phyloP scores from a whole-genome alignment of 73 alveolate species.

The Blepharisma stoltei region DNA sequence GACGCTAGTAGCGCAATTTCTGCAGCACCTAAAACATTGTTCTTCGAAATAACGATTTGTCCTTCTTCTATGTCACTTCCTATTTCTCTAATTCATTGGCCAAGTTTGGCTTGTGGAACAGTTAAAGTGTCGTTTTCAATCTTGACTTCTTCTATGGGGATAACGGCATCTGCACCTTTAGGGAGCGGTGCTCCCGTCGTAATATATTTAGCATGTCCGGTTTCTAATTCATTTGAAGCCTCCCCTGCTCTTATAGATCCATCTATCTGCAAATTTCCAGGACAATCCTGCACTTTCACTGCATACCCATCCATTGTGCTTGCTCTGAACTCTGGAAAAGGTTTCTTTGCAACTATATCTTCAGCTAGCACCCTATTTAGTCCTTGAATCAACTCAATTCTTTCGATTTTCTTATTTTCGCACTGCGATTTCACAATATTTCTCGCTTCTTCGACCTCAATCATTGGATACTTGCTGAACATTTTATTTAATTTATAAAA shows the following conservation, averaged over 20 bases:
- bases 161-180: constrained; percentile 56
- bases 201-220: constrained; percentile 46
- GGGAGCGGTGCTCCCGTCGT: constrained; percentile 83
- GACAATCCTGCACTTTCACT: constrained; percentile 25
- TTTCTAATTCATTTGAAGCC: not conserved
- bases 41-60: constrained; percentile 33
- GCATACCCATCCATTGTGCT: constrained; percentile 70
- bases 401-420: not conserved
- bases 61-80: constrained; percentile 56
- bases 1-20: constrained; percentile 59
- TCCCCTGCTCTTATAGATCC: constrained; percentile 28
- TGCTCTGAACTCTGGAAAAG: constrained; percentile 59
- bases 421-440: not conserved
- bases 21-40: constrained; percentile 34
- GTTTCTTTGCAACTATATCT: constrained; percentile 39
- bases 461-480: constrained; percentile 24
- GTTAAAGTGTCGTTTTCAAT: not conserved
- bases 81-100: constrained; percentile 45
- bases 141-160: constrained; percentile 61
- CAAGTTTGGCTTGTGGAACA: constrained; percentile 26
- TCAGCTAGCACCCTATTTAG: constrained; percentile 45
- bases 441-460: constrained; percentile 4
- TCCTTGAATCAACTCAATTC: not conserved
- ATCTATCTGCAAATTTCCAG: not conserved
- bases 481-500: not conserved